A percentile compares a stretch with the other conserved stretches of the same genome.
Conservation (phyloP, 2,329 filamentous ascomycete species). For the Aspergillus pseudotamarii region DNA sequence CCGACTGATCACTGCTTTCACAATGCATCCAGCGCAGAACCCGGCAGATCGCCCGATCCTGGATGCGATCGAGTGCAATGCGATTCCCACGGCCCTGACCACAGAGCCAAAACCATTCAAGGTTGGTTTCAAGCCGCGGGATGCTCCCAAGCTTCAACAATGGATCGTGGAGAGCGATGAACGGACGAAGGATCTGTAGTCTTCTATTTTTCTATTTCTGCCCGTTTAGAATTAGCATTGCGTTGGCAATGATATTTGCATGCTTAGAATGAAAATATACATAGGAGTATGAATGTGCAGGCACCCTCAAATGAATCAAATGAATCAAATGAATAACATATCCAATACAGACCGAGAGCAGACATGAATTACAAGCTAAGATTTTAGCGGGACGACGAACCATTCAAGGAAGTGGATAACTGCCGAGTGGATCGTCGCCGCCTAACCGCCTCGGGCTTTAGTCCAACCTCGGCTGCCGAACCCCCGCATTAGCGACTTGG, state of each 20-base stretch:
- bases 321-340: not conserved
- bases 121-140: conserved; percentile 55
- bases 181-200: conserved; percentile 52
- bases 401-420: not conserved
- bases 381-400: not conserved
- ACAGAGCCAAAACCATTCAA: conserved; percentile 67
- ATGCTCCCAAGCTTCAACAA: conserved; percentile 48
- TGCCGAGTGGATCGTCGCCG: not conserved
- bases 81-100: conserved; percentile 60
- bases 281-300: not conserved
- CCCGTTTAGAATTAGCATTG: not conserved
- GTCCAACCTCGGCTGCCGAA: conserved; percentile 13
- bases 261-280: conserved; percentile 2
- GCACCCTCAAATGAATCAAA: not conserved
- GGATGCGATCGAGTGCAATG: conserved; percentile 61
- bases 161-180: conserved; percentile 60
- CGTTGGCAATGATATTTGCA: not conserved
- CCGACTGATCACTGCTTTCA: conserved; percentile 61
- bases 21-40: conserved; percentile 54
- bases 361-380: not conserved
- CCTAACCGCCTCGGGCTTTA: not conserved
- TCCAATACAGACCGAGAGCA: not conserved
- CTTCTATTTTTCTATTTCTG: not conserved
- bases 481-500: conserved; percentile 17
- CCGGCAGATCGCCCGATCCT: conserved; percentile 55